Evolutionary conservation across 2,329 filamentous ascomycete genomes (phyloP), one percentile per base, ranked within the genome.

Genomic region (Ophiocordyceps camponoti-rufipedis): DNA sequence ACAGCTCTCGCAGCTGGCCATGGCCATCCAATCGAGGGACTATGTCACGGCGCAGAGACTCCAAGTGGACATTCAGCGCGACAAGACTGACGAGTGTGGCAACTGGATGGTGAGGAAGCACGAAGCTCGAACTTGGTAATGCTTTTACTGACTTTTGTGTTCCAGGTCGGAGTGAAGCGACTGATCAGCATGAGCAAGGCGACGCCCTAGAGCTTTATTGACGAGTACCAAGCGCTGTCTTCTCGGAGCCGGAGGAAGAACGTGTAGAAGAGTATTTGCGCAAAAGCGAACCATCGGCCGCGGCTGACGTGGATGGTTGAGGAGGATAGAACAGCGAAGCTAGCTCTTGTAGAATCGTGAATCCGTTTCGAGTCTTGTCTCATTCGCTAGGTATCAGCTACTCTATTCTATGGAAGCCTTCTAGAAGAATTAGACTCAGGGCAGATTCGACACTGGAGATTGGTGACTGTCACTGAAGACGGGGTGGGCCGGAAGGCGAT

Each of bases 161-260:
- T 23, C 23, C 50, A 84, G 80, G 77, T 82, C 53, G 82, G 82
- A 56, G 75, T 87, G 41, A 87, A 86, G 64, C 73, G 82, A 52
- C 67, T 87, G 56, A 76, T 86, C 54, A 80, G 76, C 60, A 86
- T 87, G 82, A 85, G 82, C 67, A 80, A 80, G 62, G 80, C 76
- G 32, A 85, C 82, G 9, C 75, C 80, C 48, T 80, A 39, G 35
- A 19, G 35, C 3, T n/a, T 3, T 19, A 10, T 18, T 39, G 35
- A 10, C n/a, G 4, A 2, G n/a, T 6, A 35, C 29, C 3, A 23
- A 23, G 23, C 23, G 23, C 23, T 8, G 13, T 10, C 33, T 38
- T n/a, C 16, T 12, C 16, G 33, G 33, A 38, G 33, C 14, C 33
- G 6, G 33, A 14, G 33, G 33, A 16, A 23, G 23, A 12, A 38